Base-by-base conservation (phyloP, 2,329 filamentous ascomycete species). In the Diaporthe aspalathi region DNA sequence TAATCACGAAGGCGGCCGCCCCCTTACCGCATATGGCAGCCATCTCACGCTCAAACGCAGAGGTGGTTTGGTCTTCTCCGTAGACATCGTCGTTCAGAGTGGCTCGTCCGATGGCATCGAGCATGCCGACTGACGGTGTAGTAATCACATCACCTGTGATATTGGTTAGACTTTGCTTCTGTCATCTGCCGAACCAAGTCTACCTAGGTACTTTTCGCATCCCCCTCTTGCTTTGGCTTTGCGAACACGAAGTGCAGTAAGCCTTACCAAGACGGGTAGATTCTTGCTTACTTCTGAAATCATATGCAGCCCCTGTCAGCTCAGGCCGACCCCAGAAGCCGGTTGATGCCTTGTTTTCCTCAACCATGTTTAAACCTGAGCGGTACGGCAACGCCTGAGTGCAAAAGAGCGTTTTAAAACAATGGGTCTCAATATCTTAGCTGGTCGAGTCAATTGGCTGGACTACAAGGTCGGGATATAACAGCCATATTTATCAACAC, bases 11-110 rank as follows among this genome's bases (percentile, higher is more conserved):
- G 1, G 94, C 83, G 0, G 86, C 90, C 47, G 88, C 87, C 76
- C 92, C 88, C 76, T 94, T 92, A 73, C 87, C 86, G 2, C 91
- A 89, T 2, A 93, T 84, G 8, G 85, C 79, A 22, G 92, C 91
- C 53, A 94, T 84, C 78, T 90, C 89, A 53, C 84, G 78, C 79
- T 95, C 91, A 60, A 95, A 88, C 40, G 84, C 82, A 69, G 86
- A 88, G 12, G 93, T 95, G 0, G 90, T 92, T 0, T 88, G 84
- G 77, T 94, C 93, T 81, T 94, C 92, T 75, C 85, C 82, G 78
- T 91, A 92, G 71, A 94, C 92, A 79, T 95, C 93, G 81, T 95
- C 93, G n/a, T 91, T 86, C 40, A 95, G 87, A 2, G 91, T 92
- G 24, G 90, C 90, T 68, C 88, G 85, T 72, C 87, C 83, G 75